Evolutionary conservation across 495 filamentous ascomycete species (phyloP), one percentile per base, ranked within the genome.

Genomic region (Penicillium coprophilum): DNA sequence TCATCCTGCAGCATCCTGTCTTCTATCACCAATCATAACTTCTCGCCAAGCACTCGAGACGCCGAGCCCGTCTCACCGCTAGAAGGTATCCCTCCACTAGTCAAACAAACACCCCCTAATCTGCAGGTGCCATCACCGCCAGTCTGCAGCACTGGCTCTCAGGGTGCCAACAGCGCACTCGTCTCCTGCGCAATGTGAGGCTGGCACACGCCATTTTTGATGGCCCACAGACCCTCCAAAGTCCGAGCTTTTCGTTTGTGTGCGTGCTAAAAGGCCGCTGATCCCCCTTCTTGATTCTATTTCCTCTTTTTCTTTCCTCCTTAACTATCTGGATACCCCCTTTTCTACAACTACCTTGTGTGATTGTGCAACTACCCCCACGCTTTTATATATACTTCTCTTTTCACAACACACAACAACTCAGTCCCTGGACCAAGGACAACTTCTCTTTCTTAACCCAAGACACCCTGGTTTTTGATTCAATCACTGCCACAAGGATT

Each of bases 161-260:
- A 60, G 40, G 55, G 60, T 67, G 62, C 63, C 56, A 67, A 63
- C 66, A 66, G 64, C 58, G 66, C 65, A 61, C 50, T 45, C 53
- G 43, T 54, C 50, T 59, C 56, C 63, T 69, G 69, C 68, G 67
- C 57, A 12, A 62, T 69, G 64, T 63, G 58, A 52, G 53, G 58
- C 58, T 64, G 68, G 61, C 69, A 69, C 68, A 64, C 71, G 67
- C 67, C 64, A 67, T 66, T 53, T 64, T 62, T 62, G 50, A 58
- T 59, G 46, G 51, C 47, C 59, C 63, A 59, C 59, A 58, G 56
- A 13, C 46, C 55, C 57, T 60, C 52, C 56, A 54, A 54, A 56
- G 50, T 51, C 53, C 55, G 50, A 51, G 40, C 50, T 38, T 59
- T 53, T 36, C 21, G 27, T 48, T 55, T 58, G 47, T 24, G 20